A percentile compares a stretch with the other conserved stretches of the same genome.
Evolutionary conservation across 495 filamentous ascomycete genomes (phyloP).

Genomic region (Neurospora sp.): DNA sequence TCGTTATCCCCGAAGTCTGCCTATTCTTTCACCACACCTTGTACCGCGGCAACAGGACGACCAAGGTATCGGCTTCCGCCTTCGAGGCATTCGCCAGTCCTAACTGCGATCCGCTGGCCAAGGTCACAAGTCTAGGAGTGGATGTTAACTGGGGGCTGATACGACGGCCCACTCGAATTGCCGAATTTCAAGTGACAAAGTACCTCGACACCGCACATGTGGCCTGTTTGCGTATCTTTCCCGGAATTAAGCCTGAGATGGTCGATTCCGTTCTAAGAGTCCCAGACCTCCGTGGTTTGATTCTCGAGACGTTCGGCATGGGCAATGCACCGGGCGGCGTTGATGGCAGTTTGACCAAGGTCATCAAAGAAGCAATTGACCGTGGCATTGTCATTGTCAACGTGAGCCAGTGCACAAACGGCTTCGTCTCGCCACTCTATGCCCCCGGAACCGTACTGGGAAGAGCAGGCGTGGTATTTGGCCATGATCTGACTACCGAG

Average conservation of each 20-base stretch:
- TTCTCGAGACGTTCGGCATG: conserved; percentile 92
- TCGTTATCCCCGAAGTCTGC: conserved; percentile 92
- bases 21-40: conserved; percentile 91
- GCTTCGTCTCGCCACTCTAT: conserved; percentile 83
- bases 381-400: conserved; percentile 86
- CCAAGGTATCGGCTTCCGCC: conserved; percentile 78
- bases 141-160: conserved; percentile 79
- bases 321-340: conserved; percentile 84
- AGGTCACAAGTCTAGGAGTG: conserved; percentile 68
- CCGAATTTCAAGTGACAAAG: conserved; percentile 66
- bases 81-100: conserved; percentile 84
- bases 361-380: conserved; percentile 65
- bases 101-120: conserved; percentile 71
- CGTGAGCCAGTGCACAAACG: conserved; percentile 83
- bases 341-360: conserved; percentile 73
- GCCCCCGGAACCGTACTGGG: conserved; percentile 82
- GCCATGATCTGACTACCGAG: conserved; percentile 88
- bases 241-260: conserved; percentile 92
- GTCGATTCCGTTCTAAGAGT: conserved; percentile 76
- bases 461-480: conserved; percentile 84
- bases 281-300: conserved; percentile 69
- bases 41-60: conserved; percentile 83
- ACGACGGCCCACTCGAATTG: conserved; percentile 59
- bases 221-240: conserved; percentile 88
- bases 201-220: conserved; percentile 81